Evolutionary conservation across 495 filamentous ascomycete species (phyloP).

Genomic region (Lophiostoma macrostomum): DNA sequence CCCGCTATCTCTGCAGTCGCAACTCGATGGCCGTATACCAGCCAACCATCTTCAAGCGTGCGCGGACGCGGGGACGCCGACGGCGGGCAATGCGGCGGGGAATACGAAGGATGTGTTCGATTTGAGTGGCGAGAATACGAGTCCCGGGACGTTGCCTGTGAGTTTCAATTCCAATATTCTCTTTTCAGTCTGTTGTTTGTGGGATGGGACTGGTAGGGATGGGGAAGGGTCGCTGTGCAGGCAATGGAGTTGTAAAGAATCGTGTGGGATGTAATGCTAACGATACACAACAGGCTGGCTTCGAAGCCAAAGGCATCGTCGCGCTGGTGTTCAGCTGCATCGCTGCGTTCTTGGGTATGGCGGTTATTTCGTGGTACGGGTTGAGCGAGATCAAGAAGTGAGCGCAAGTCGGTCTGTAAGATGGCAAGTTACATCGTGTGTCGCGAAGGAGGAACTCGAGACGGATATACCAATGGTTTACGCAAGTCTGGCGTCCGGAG

Average conservation of each 20-base stretch:
- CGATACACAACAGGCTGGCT: no score
- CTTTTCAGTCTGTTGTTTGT: no score
- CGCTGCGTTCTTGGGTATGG: conserved; percentile 69
- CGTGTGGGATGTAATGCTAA: no score
- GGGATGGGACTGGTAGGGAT: no score
- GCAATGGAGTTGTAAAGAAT: no score
- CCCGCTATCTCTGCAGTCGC: conserved; percentile 60
- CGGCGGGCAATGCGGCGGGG: conserved; percentile 71
- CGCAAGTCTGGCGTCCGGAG: no score
- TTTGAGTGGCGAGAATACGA: conserved; percentile 57
- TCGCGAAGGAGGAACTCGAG: no score
- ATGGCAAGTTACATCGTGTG: background rate
- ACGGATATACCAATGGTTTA: no score
- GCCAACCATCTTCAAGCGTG: conserved; percentile 63
- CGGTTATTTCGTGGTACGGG: conserved; percentile 66
- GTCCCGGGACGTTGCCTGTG: conserved; percentile 57
- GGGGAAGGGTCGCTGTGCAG: no score
- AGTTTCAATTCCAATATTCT: no score
- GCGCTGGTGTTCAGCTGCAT: conserved; percentile 71
- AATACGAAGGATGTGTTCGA: conserved; percentile 64
- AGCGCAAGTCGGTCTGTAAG: background rate
- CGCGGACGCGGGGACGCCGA: conserved; percentile 46
- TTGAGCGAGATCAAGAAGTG: conserved; percentile 30
- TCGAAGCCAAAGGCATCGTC: conserved; percentile 67
- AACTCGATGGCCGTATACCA: conserved; percentile 53